These are phyloP conservation scores for Cyphellophora europaea DNA, from an alignment of 2,329 filamentous ascomycete species.

Conservation along the genomic window DNA sequence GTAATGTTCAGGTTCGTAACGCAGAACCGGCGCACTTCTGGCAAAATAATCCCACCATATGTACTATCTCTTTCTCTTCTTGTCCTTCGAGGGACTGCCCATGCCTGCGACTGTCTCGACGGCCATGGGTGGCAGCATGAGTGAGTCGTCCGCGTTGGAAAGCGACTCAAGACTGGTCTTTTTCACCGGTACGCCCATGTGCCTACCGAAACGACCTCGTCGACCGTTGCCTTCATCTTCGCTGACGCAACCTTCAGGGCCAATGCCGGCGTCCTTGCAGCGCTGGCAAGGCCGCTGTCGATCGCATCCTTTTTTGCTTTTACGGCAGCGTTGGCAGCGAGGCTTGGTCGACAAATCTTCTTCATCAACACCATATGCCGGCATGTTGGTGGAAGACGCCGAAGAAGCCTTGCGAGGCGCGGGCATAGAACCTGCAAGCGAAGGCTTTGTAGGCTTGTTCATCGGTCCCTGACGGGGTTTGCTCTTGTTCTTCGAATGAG, in stretches of 20 bases:
- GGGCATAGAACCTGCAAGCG: constrained; percentile 6
- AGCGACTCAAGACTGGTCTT: constrained; percentile 33
- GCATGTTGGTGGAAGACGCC: constrained; percentile 34
- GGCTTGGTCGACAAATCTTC: constrained; percentile 92
- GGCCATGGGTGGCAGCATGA: constrained; percentile 19
- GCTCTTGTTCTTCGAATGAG: constrained; percentile 12
- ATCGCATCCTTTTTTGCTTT: constrained; percentile 99
- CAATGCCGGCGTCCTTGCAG: constrained; percentile 92
- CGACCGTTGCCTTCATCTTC: constrained; percentile 97
- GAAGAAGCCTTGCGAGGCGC: constrained; percentile 50
- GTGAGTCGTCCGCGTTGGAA: constrained; percentile 49
- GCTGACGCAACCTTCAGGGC: constrained; percentile 86
- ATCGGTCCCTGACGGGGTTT: background rate
- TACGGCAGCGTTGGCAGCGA: constrained; percentile 93
- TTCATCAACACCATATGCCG: constrained; percentile 55
- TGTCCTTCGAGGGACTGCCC: constrained; percentile 47
- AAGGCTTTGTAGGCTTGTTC: constrained; percentile 3
- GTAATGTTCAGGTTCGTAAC: too few species aligned
- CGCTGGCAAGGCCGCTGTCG: constrained; percentile 89
- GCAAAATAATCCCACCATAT: too few species aligned
- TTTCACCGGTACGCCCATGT: constrained; percentile 60
- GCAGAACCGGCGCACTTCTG: too few species aligned
- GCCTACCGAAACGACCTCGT: constrained; percentile 77
- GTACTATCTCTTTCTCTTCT: constrained; percentile 63
- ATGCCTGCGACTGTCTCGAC: constrained; percentile 23